Evolutionary conservation across 257 asterid genomes (phyloP).

Genomic region (Parsonsia alboflavescens): DNA sequence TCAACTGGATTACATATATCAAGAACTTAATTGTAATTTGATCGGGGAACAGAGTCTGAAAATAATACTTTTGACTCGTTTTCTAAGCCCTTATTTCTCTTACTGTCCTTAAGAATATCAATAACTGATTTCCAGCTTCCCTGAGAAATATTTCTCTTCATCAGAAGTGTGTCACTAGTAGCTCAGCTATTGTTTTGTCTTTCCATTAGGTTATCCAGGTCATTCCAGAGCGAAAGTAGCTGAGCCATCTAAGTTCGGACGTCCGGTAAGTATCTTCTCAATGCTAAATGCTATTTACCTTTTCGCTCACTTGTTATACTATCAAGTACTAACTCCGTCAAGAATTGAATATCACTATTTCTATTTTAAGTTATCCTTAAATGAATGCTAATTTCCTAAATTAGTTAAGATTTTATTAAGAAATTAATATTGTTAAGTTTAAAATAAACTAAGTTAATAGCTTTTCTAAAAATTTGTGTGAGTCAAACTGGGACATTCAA

Average conservation of each 20-base stretch:
- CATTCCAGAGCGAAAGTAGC: slow-evolving; percentile 54
- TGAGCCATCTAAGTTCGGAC: slow-evolving; percentile 84
- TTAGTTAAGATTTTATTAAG: no score
- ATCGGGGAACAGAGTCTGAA: background rate
- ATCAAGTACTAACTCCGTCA: no score
- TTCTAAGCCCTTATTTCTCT: background rate
- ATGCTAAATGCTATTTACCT: background rate
- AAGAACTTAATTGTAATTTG: background rate
- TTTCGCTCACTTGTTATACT: background rate
- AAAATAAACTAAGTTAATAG: no score
- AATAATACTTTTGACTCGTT: background rate
- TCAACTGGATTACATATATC: background rate
- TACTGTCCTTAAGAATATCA: background rate
- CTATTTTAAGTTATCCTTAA: no score
- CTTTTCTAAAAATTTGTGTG: no score
- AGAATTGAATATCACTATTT: no score
- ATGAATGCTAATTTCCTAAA: no score
- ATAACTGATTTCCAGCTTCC: background rate
- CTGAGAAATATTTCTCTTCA: background rate
- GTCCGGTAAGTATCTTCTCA: slow-evolving; percentile 50
- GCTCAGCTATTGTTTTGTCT: background rate
- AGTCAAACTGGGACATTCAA: no score
- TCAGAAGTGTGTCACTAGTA: background rate
- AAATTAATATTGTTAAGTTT: no score
- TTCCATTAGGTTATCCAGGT: slow-evolving; percentile 58